Evolutionary conservation across 2,329 filamentous ascomycete species (phyloP).

Genomic region (Pyrenophora teres): DNA sequence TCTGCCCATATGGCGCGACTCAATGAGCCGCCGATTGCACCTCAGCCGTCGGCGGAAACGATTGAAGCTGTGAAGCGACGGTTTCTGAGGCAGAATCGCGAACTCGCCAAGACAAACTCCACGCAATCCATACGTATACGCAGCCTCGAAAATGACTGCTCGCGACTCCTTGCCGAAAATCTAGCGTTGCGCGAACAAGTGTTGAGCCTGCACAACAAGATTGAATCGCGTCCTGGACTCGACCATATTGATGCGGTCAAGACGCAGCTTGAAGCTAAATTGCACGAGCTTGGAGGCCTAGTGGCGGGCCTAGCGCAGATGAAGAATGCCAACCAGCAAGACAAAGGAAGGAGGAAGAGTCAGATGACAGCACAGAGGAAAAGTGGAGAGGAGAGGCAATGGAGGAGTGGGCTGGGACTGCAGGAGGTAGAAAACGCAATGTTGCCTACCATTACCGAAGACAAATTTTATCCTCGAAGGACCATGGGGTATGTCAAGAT

Average conservation of each 20-base stretch:
- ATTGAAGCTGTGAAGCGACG: constrained; percentile 72
- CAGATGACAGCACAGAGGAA: constrained; percentile 53
- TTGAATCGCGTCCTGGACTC: constrained; percentile 66
- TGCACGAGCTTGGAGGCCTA: constrained; percentile 70
- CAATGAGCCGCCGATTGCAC: constrained; percentile 67
- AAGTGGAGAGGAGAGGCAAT: constrained; percentile 61
- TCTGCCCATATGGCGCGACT: constrained; percentile 73
- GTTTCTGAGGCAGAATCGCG: constrained; percentile 81
- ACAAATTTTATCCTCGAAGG: constrained; percentile 68
- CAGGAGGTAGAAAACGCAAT: constrained; percentile 57
- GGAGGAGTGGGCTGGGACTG: constrained; percentile 53
- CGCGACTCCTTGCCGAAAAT: constrained; percentile 78
- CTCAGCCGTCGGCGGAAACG: constrained; percentile 62
- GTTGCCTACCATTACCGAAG: constrained; percentile 71
- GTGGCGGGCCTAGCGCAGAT: constrained; percentile 65
- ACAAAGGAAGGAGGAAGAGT: constrained; percentile 50
- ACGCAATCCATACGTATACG: constrained; percentile 77
- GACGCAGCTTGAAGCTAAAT: constrained; percentile 70
- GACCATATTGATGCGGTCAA: constrained; percentile 73
- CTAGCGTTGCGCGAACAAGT: constrained; percentile 73
- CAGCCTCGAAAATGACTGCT: constrained; percentile 74
- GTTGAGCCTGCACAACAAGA: constrained; percentile 69
- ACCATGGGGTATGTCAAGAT: constrained; percentile 66
- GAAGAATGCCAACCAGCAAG: constrained; percentile 27
- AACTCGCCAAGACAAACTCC: constrained; percentile 78